Base-by-base conservation (phyloP, 371 early-diverging fungal genomes). In the Coemansia sp. region DNA sequence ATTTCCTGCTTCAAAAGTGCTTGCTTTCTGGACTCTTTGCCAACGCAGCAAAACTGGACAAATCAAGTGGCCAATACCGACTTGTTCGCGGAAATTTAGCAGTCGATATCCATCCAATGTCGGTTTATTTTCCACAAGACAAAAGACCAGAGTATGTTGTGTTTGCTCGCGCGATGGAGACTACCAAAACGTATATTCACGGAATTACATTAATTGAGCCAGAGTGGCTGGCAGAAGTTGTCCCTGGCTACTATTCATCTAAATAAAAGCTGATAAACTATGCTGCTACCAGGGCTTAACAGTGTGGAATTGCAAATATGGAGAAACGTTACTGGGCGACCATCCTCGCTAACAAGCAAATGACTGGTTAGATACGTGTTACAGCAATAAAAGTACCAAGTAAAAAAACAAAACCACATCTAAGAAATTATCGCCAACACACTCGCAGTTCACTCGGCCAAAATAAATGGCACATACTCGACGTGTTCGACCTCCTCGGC, bases 21-120 rank as follows among this genome's bases (percentile, higher is more conserved):
- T 75, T 98, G 39, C 86, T 90, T 1, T 83, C 95, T 0, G 97
- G 98, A 0, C 94, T 91, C 79, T 97, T 97, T 72, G 90, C 91
- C 77, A 87, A 97, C 68, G 88, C 91, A 7, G 94, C 93, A 4
- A 78, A 87, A 43, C 69, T 94, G 40, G 84, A 88, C 16, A 76
- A 81, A 45, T 83, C 85, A 3, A 94, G 90, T 4, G 94, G 95
- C 55, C 84, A 86, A 2, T 98, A 95, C 66, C 83, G 88, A 36
- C 91, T 94, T 2, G 77, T 90, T 30, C 93, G 94, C 77, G 89
- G 90, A 47, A 84, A 87, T 38, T 88, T 90, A 41, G 85, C 88
- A 1, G 91, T 95, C 1, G 74, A 86, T 69, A 88, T 98, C 41
- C 98, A 99, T 81, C 97, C 96, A 30, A 85, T 87, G 42, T 92